Conservation (phyloP, 2,329 filamentous ascomycete genomes). For the Pseudonectria foliicola region DNA sequence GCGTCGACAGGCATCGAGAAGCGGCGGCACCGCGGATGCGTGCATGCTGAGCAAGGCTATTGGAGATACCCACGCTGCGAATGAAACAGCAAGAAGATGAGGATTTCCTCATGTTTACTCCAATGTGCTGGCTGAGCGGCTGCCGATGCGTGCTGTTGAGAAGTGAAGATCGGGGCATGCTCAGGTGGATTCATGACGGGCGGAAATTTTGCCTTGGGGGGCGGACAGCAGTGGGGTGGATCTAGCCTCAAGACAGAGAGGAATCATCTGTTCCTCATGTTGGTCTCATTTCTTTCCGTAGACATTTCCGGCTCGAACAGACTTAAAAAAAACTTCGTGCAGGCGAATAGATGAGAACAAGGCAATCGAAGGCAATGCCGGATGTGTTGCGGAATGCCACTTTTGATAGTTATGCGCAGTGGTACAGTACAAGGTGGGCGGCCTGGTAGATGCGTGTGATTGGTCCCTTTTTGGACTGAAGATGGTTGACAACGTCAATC, state of each 20-base stretch:
- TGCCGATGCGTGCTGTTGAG: not conserved
- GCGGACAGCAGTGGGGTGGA: constrained; percentile 13
- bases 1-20: constrained; percentile 9
- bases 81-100: constrained; percentile 7
- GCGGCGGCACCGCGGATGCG: constrained; percentile 1
- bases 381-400: no score
- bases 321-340: no score
- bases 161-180: constrained; percentile 5
- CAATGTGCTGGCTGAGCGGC: constrained; percentile 11
- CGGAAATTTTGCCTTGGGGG: constrained; percentile 19
- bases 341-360: no score
- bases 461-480: no score
- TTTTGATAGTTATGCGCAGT: no score
- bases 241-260: constrained; percentile 1
- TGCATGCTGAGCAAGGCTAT: constrained; percentile 2
- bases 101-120: constrained; percentile 13
- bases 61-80: constrained; percentile 4
- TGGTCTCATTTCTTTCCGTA: no score
- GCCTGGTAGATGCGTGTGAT: no score
- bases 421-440: no score
- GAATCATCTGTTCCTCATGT: no score
- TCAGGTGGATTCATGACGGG: not conserved
- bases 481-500: no score
- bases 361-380: no score
- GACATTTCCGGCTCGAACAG: no score